A percentile compares a stretch with the other conserved stretches of the same genome.
Conservation (phyloP, 257 asterid genomes). For the Solanum rostratum region DNA sequence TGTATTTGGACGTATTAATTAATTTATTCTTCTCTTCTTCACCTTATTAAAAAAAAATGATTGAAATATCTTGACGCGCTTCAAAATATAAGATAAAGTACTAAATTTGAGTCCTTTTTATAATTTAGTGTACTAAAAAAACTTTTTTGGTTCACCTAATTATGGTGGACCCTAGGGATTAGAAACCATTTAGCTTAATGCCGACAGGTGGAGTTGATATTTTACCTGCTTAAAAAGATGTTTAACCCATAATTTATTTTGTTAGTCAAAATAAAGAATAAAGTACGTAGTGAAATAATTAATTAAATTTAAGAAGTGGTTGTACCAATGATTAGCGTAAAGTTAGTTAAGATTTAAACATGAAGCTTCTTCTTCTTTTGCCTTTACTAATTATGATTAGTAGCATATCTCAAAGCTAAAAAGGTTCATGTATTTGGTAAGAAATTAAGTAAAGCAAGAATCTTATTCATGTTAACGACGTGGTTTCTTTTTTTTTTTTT, state of each 20-base stretch:
- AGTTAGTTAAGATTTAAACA: not conserved
- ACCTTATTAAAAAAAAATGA: not conserved
- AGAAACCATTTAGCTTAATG: not conserved
- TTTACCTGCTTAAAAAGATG: not conserved
- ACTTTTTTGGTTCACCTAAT: not conserved
- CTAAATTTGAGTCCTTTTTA: not conserved
- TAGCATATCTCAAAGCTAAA: not conserved
- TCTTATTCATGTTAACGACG: not conserved
- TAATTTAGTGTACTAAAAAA: not conserved
- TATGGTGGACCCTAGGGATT: not conserved
- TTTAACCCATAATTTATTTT: not conserved
- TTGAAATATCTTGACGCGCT: not conserved
- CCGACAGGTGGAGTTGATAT: not conserved
- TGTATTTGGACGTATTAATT: not conserved
- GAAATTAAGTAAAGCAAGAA: not conserved
- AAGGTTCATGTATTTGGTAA: not conserved
- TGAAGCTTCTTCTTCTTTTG: not conserved
- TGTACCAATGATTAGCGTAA: constrained; percentile 2
- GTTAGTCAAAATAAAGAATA: not conserved
- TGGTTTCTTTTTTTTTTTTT: not conserved
- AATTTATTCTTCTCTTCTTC: not conserved
- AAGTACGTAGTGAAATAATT: not conserved
- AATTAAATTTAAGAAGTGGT: not conserved
- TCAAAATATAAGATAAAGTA: not conserved
- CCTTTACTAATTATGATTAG: not conserved